Percentiles rank a stretch among this genome's conserved stretches.
Evolutionary conservation across 768 basidiomycete species (phyloP).

Genomic region (Scleroderma bovista): DNA sequence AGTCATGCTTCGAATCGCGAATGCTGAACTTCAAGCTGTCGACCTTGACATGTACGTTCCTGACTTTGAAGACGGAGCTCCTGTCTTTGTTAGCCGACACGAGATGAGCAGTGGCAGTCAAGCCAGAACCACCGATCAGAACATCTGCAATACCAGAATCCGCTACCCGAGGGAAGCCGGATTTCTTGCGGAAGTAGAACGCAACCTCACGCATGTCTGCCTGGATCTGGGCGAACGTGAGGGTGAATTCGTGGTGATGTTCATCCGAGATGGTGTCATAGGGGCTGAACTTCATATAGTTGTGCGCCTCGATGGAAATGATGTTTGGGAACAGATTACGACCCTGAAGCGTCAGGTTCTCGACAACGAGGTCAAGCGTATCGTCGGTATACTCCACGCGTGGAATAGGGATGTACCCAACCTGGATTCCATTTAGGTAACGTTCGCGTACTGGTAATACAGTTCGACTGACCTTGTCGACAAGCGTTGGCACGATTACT

Average conservation of each 20-base stretch:
- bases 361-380: constrained; percentile 80
- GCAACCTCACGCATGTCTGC: constrained; percentile 92
- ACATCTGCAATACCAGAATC: constrained; percentile 88
- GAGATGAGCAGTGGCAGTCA: constrained; percentile 64
- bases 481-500: constrained; percentile 74
- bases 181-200: constrained; percentile 87
- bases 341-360: constrained; percentile 86
- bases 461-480: constrained; percentile 53
- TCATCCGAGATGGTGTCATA: constrained; percentile 54
- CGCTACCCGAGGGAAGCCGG: constrained; percentile 69
- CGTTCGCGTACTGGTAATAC: neutral
- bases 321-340: constrained; percentile 86
- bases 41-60: constrained; percentile 72
- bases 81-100: constrained; percentile 55
- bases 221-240: constrained; percentile 82
- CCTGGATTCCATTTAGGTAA: constrained; percentile 28
- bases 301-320: constrained; percentile 68
- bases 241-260: constrained; percentile 62
- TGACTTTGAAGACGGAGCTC: constrained; percentile 67
- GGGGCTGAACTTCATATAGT: constrained; percentile 81
- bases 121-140: constrained; percentile 75
- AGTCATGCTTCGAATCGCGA: constrained; percentile 86
- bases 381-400: constrained; percentile 93
- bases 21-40: constrained; percentile 87
- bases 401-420: constrained; percentile 85